Evolutionary conservation across 257 asterid species (phyloP).

Genomic region (Misopates orontium): DNA sequence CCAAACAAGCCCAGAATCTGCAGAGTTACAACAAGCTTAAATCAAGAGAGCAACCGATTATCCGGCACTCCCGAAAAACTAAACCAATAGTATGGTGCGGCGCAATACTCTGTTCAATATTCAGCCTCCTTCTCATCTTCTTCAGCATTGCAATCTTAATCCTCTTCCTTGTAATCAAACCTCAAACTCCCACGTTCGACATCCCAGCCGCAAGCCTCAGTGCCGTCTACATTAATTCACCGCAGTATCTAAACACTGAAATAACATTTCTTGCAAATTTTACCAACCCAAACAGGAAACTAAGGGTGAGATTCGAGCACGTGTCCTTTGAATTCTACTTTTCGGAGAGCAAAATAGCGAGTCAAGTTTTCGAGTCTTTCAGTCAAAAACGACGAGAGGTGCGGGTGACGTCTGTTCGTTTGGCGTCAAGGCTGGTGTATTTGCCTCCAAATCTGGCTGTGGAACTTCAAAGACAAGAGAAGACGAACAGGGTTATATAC

Average conservation of each 20-base stretch:
- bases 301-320: conserved; percentile 60
- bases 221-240: conserved; percentile 69
- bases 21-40: conserved; percentile 31
- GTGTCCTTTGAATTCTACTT: conserved; percentile 63
- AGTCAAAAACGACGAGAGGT: conserved; percentile 49
- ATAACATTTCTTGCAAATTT: conserved; percentile 70
- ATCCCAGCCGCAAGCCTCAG: conserved; percentile 63
- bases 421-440: conserved; percentile 76
- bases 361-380: conserved; percentile 62
- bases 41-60: conserved; percentile 53
- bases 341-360: conserved; percentile 58
- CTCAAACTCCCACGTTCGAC: conserved; percentile 68
- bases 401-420: conserved; percentile 42
- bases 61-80: conserved; percentile 49
- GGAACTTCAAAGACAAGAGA: conserved; percentile 65
- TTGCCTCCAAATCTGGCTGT: conserved; percentile 69
- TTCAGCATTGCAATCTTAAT: conserved; percentile 62
- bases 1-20: conserved; percentile 39
- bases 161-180: conserved; percentile 55
- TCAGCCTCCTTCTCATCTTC: conserved; percentile 65
- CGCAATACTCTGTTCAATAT: conserved; percentile 63
- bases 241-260: conserved; percentile 63
- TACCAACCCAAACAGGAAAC: conserved; percentile 71
- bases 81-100: conserved; percentile 65
- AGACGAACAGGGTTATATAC: conserved; percentile 58